Conservation (phyloP, 2,329 filamentous ascomycete genomes). For the Leptographium galeiforme region DNA sequence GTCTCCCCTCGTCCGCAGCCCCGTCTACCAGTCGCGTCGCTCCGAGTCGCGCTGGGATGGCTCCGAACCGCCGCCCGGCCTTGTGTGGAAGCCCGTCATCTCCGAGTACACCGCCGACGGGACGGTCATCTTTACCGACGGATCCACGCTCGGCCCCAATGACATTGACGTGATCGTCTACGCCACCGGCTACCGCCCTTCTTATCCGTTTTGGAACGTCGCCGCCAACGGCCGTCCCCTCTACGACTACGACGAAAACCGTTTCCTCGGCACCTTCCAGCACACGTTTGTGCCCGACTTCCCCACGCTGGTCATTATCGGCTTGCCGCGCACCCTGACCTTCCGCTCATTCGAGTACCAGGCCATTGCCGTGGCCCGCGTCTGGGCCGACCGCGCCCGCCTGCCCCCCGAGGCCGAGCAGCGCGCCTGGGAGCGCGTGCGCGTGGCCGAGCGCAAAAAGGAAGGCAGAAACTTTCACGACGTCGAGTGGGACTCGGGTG, state of each 20-base stretch:
- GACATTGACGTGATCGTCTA: constrained; percentile 68
- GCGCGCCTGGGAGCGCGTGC: constrained; percentile 30
- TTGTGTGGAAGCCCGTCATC: constrained; percentile 45
- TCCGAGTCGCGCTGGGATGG: constrained; percentile 35
- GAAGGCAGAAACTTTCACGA: constrained; percentile 36
- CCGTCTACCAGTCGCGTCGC: constrained; percentile 49
- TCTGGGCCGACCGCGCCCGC: constrained; percentile 21
- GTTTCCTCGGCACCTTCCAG: constrained; percentile 28
- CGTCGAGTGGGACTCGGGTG: constrained; percentile 35
- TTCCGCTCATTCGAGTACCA: constrained; percentile 26
- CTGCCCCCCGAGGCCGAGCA: constrained; percentile 28
- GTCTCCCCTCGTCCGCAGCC: constrained; percentile 21
- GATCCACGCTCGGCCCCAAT: constrained; percentile 38
- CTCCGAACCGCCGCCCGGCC: constrained; percentile 40
- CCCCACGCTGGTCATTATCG: constrained; percentile 34
- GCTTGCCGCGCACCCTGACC: constrained; percentile 31
- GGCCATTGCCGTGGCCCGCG: constrained; percentile 22
- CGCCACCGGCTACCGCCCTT: constrained; percentile 80
- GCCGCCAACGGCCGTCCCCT: constrained; percentile 32
- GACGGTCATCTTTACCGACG: constrained; percentile 34
- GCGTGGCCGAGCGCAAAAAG: constrained; percentile 17
- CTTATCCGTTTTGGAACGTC: constrained; percentile 59
- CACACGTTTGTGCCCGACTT: constrained; percentile 39
- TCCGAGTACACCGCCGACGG: constrained; percentile 31
- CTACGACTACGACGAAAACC: constrained; percentile 34